Base-by-base conservation (phyloP, 139 green algal genomes). In the Chlamydomonas schloesseri region DNA sequence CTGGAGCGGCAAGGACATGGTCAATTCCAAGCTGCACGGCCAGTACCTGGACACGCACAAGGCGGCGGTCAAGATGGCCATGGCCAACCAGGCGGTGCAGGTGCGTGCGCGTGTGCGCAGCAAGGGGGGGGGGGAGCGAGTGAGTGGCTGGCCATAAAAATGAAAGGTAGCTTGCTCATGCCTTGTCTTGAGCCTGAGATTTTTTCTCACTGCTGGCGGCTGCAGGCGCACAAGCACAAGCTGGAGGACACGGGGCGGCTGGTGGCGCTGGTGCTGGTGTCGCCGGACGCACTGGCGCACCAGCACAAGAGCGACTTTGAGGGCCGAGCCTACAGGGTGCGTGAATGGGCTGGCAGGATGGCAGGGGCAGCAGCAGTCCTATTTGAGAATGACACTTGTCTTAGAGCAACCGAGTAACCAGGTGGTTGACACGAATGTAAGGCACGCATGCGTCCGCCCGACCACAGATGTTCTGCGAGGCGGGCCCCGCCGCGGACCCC, bases 261-360 rank as follows among this genome's bases (percentile, higher is more conserved):
- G 65, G 47, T 77, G 79, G 31, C 11, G 10, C 67, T 85, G 79
- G 33, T 85, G 31, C n/a, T 85, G 67, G 79, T 85, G 47, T 77
- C 79, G 4, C 79, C 79, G n/a, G 79, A 85, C 65, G 79, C 79
- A 23, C 67, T 70, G 79, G 65, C 79, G 24, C 67, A 68, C n/a
- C 65, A 85, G 46, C 79, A 85, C 67, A 85, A 85, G 67, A 65
- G 46, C 11, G 79, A 85, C 67, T 70, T 85, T 10, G 65, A 85
- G 67, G 79, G 79, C 47, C 31, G 28, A 23, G 65, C 67, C 3
- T 85, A 85, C 79, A 33, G 68, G 65, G 79, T 85, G 68, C 10
- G 65, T 29, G 9, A 2, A 29, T 31, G n/a, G 18, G 23, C 33
- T 70, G 34, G 15, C 1, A 18, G 53, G 73, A 3, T 50, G 73